These are phyloP conservation scores for Sphagnum magellanicum DNA, from an alignment of 228 moss, liverwort and hornwort species.

Conservation along the genomic window DNA sequence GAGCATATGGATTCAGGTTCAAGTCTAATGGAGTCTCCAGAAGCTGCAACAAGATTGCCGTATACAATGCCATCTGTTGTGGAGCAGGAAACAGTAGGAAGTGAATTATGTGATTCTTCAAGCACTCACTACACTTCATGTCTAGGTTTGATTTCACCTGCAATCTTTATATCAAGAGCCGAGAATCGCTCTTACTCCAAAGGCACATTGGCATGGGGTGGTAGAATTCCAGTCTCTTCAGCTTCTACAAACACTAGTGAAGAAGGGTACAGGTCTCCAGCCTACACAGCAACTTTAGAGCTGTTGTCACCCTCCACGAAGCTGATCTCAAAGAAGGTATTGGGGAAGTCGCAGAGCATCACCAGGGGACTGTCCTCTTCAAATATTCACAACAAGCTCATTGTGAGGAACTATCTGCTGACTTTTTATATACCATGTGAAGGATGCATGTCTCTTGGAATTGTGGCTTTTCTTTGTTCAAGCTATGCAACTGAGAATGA, in stretches of 20 bases:
- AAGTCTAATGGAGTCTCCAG: not conserved
- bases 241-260: slow-evolving; percentile 2
- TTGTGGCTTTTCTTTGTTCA: no score
- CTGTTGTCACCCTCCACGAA: slow-evolving; percentile 30
- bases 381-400: slow-evolving; percentile 21
- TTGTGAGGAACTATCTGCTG: slow-evolving; percentile 9
- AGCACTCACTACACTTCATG: slow-evolving; percentile 23
- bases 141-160: slow-evolving; percentile 8
- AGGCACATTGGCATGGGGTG: slow-evolving; percentile 10
- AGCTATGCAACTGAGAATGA: not conserved
- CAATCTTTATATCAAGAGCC: slow-evolving; percentile 26
- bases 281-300: slow-evolving; percentile 30
- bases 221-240: slow-evolving; percentile 5
- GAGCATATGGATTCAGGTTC: not conserved
- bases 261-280: slow-evolving; percentile 24
- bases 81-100: slow-evolving; percentile 23
- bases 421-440: no score
- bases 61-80: slow-evolving; percentile 34
- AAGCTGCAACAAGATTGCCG: slow-evolving; percentile 24
- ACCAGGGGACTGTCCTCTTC: slow-evolving; percentile 25
- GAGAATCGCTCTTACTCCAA: slow-evolving; percentile 11
- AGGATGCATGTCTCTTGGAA: no score
- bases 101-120: slow-evolving; percentile 8
- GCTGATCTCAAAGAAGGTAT: slow-evolving; percentile 15
- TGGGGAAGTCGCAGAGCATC: slow-evolving; percentile 13